Base-by-base conservation (phyloP, 164 flowering plant species). In the Tetracentron sinense region DNA sequence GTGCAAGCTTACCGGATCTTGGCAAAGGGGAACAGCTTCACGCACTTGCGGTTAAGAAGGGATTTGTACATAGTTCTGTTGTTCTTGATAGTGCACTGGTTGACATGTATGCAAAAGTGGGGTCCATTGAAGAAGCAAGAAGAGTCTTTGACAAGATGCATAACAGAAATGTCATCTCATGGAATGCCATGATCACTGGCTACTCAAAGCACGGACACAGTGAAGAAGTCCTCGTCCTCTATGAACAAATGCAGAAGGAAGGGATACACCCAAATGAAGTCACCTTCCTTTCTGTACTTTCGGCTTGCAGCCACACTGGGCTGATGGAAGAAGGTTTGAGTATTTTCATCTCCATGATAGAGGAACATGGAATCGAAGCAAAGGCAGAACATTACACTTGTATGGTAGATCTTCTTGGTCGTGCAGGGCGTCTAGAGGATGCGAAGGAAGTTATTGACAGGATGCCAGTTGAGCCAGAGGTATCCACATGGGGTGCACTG, bases 131-230 rank as follows among this genome's bases (percentile, higher is more conserved):
- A 44, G 44, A 57, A 48, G 75, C 71, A 1, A 53, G 66, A 31
- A 35, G 33, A 33, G 31, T 61, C 15, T 72, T 72, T 35, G 42
- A 56, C 51, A 61, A 17, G 46, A 67, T 67, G 71, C 19, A 38
- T 27, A 42, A 49, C 11, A 61, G 47, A 42, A 72, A 66, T 17
- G 15, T 54, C 54, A 17, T 57, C 17, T 54, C 75, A 38, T 72
- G 63, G 71, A 72, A 62, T 30, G 63, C 75, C 17, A 72, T 72
- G 71, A 72, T 72, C 11, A 61, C 50, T 12, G 75, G 75, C 49
- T 67, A 62, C 44, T 58, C 75, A 38, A 55, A 66, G 58, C 70
- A 72, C n/a, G 71, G 75, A 16, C 22, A 22, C 22, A 29, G 66
- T 29, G 28, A 50, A 48, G 58, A 61, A 51, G 69, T 61, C 25